phyloP scores from a whole-genome alignment of 139 green algal species.

The Diplosphaera chodatii region DNA sequence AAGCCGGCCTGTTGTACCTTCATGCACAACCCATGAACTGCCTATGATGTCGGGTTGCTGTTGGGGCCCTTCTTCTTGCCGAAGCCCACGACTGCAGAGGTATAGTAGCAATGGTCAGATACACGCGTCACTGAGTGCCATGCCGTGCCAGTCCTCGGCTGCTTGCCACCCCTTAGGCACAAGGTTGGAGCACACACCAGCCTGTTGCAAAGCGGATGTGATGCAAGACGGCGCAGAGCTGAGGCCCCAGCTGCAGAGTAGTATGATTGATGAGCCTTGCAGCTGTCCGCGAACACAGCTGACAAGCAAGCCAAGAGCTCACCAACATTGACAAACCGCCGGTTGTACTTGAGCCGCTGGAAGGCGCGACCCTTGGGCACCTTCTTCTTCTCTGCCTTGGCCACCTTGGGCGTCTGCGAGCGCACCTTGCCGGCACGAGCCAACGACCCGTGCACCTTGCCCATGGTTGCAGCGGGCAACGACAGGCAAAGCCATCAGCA shows the following conservation, averaged over 20 bases:
- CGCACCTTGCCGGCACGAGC: constrained; percentile 99
- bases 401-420: constrained; percentile 97
- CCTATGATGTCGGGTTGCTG: constrained; percentile 24
- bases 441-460: constrained; percentile 99
- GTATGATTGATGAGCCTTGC: too few species aligned
- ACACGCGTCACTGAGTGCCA: too few species aligned
- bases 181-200: too few species aligned
- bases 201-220: too few species aligned
- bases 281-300: not conserved
- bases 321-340: constrained; percentile 89
- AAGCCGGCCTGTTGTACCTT: too few species aligned
- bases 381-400: constrained; percentile 99
- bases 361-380: constrained; percentile 79
- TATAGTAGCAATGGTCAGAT: too few species aligned
- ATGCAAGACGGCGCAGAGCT: too few species aligned
- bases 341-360: constrained; percentile 97
- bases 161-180: too few species aligned
- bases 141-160: too few species aligned
- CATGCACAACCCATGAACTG: not conserved
- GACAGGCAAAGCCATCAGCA: too few species aligned
- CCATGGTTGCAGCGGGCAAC: too few species aligned
- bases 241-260: too few species aligned
- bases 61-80: constrained; percentile 83
- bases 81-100: constrained; percentile 68
- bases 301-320: not conserved